These are phyloP conservation scores for Euryodendron excelsum DNA, from an alignment of 148 eudicot species.

Conservation along the genomic window DNA sequence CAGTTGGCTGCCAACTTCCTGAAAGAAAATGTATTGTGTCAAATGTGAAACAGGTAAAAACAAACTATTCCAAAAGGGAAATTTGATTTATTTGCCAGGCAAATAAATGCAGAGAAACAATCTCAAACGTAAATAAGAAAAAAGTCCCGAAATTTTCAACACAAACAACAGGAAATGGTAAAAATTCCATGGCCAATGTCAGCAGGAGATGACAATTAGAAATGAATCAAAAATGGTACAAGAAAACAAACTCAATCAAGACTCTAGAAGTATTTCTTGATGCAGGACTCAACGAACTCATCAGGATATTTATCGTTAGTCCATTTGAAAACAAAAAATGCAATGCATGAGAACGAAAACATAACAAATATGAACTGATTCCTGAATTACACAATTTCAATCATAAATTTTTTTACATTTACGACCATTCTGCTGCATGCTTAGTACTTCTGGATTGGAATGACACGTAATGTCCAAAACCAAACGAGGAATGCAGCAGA, in stretches of 20 bases:
- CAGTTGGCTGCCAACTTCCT: conserved; percentile 46
- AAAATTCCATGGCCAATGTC: neutral
- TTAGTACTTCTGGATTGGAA: neutral
- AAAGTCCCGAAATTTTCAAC: neutral
- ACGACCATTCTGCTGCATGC: neutral
- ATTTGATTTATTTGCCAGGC: neutral
- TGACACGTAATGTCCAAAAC: neutral
- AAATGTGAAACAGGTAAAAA: neutral
- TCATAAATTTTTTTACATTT: neutral
- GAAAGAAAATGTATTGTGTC: conserved; percentile 1
- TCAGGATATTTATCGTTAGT: no score
- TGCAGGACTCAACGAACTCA: neutral
- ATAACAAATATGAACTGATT: neutral
- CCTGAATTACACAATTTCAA: neutral
- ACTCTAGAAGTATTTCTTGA: neutral
- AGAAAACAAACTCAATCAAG: neutral
- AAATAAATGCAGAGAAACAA: neutral
- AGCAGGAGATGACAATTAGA: neutral
- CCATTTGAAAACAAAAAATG: neutral
- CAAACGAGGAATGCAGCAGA: neutral
- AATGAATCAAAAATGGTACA: neutral
- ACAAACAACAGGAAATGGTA: neutral
- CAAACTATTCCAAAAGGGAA: neutral
- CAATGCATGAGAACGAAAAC: neutral
- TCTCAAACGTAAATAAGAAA: neutral